phyloP scores from a whole-genome alignment of 179 eudicot species.

The Monotropa hypopitys region DNA sequence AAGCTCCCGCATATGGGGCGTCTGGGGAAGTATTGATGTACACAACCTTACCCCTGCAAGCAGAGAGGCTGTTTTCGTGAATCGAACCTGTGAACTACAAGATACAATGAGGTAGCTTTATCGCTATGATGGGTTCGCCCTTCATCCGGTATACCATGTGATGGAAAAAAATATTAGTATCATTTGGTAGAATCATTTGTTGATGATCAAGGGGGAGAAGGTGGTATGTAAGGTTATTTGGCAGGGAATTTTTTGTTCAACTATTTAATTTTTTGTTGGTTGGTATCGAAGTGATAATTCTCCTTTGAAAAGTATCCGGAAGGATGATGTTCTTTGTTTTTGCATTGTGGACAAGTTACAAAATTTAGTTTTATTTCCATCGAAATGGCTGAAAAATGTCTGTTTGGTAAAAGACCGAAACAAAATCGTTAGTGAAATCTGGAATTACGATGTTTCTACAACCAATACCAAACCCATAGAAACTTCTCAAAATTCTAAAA shows the following conservation, averaged over 20 bases:
- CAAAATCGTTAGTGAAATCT: background rate
- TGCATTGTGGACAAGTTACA: background rate
- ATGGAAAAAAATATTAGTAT: too few relatives aligned
- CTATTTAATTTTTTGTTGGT: background rate
- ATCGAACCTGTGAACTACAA: too few relatives aligned
- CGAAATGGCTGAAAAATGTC: background rate
- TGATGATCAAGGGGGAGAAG: background rate
- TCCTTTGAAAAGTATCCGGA: background rate
- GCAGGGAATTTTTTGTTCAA: background rate
- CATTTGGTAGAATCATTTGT: too few relatives aligned
- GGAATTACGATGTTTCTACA: background rate
- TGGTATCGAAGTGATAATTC: background rate
- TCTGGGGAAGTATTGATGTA: too few relatives aligned
- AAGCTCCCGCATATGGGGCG: too few relatives aligned
- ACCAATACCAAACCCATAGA: background rate
- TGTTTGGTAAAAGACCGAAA: background rate
- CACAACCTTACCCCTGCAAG: too few relatives aligned
- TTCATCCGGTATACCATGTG: too few relatives aligned
- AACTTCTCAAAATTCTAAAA: background rate
- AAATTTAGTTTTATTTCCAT: background rate
- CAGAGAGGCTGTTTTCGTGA: too few relatives aligned
- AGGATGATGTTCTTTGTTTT: background rate
- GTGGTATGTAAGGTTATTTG: background rate
- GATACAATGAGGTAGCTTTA: too few relatives aligned
- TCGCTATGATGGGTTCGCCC: too few relatives aligned